These are phyloP conservation scores for Mycena amicta DNA, from an alignment of 768 basidiomycete genomes.

Conservation along the genomic window DNA sequence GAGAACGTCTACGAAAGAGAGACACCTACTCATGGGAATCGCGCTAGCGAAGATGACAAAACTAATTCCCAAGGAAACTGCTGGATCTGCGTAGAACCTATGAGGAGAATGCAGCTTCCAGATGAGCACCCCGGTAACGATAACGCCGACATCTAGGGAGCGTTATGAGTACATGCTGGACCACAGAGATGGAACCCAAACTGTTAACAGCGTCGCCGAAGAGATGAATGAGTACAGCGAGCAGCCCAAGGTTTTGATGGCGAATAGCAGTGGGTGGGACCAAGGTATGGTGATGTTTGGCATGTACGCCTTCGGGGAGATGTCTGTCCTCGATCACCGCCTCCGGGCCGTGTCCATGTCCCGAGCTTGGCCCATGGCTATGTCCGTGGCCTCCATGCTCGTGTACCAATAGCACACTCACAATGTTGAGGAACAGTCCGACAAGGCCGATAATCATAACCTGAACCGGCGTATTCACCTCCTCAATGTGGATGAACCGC, in stretches of 20 bases:
- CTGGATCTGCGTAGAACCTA: conserved; percentile 58
- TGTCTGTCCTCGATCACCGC: conserved; percentile 13
- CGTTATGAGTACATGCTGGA: not conserved
- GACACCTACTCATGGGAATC: conserved; percentile 50
- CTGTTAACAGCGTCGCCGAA: conserved; percentile 58
- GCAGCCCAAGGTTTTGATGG: conserved; percentile 46
- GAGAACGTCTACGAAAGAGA: not conserved
- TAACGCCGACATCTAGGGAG: conserved; percentile 53
- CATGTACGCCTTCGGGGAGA: conserved; percentile 28
- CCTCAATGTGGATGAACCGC: conserved; percentile 52
- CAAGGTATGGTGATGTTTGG: conserved; percentile 49
- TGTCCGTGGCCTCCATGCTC: conserved; percentile 51
- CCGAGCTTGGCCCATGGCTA: conserved; percentile 32
- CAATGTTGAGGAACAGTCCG: conserved; percentile 49
- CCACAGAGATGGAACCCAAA: conserved; percentile 26
- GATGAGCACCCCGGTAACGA: conserved; percentile 51
- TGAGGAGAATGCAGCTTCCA: conserved; percentile 47
- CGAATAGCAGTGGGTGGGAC: conserved; percentile 37
- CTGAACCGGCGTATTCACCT: conserved; percentile 43
- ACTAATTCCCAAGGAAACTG: conserved; percentile 51
- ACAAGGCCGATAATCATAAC: conserved; percentile 52
- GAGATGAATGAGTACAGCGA: conserved; percentile 54
- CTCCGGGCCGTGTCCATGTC: conserved; percentile 5
- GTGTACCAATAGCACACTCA: conserved; percentile 53
- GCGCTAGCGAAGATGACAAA: conserved; percentile 56